Evolutionary conservation across 2,329 filamentous ascomycete species (phyloP).

Genomic region (Tolypocladium pustulatum): DNA sequence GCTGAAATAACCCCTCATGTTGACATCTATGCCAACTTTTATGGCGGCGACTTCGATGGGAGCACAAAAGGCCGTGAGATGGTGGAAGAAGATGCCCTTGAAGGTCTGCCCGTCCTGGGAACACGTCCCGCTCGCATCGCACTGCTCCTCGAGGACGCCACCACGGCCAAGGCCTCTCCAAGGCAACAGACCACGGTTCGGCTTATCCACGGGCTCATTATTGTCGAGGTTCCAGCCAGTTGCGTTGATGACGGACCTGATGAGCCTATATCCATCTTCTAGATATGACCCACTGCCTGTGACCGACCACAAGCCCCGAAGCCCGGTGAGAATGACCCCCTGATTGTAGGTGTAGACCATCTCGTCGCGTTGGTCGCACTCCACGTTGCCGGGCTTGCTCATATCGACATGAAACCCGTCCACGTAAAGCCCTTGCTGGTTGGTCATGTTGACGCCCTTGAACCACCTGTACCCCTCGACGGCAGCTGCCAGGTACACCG

Average conservation of each 20-base stretch:
- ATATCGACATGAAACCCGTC: constrained; percentile 81
- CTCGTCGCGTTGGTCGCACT: constrained; percentile 72
- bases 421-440: constrained; percentile 61
- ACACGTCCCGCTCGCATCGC: constrained; percentile 64
- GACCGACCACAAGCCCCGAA: constrained; percentile 68
- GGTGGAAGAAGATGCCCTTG: constrained; percentile 93
- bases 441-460: constrained; percentile 67
- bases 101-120: constrained; percentile 82
- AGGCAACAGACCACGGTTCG: constrained; percentile 28
- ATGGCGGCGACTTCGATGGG: constrained; percentile 36
- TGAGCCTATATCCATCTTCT: constrained; percentile 66
- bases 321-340: constrained; percentile 75
- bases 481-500: constrained; percentile 61
- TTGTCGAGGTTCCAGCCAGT: constrained; percentile 60
- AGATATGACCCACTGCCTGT: constrained; percentile 66
- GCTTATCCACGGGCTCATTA: constrained; percentile 30
- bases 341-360: constrained; percentile 97
- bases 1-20: constrained; percentile 13
- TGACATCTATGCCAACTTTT: constrained; percentile 4
- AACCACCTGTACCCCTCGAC: constrained; percentile 76
- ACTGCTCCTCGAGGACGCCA: constrained; percentile 76
- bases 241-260: constrained; percentile 63
- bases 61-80: constrained; percentile 68
- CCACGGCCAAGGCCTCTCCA: constrained; percentile 71
- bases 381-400: constrained; percentile 50